Evolutionary conservation across 208 protist species (phyloP).

Genomic region (Leishmania major): DNA sequence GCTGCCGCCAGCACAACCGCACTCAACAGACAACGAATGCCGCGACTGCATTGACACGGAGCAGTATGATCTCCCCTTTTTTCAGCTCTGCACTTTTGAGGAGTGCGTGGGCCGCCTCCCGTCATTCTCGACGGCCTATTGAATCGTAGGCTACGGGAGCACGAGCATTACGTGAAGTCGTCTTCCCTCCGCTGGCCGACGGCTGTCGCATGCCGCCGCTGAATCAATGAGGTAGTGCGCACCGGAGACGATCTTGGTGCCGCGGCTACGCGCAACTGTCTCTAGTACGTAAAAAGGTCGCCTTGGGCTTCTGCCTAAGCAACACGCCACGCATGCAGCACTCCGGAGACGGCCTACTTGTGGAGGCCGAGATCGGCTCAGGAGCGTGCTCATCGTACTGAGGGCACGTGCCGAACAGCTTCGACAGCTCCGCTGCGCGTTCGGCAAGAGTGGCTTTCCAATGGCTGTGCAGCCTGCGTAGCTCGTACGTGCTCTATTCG

Average conservation of each 20-base stretch:
- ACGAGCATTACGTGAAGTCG: neutral
- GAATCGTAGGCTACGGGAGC: neutral
- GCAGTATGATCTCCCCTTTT: neutral
- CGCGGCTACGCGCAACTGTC: constrained; percentile 11
- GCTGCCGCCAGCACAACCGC: neutral
- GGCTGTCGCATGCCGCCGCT: neutral
- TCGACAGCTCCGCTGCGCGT: neutral
- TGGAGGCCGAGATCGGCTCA: neutral
- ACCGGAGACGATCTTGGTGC: constrained; percentile 14
- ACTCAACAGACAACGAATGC: neutral
- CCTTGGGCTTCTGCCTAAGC: neutral
- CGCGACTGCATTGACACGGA: neutral
- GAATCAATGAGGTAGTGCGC: constrained; percentile 9
- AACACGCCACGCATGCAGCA: neutral
- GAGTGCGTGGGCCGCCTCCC: neutral
- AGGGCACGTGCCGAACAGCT: neutral
- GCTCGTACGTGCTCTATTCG: constrained; percentile 2
- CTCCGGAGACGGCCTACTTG: neutral
- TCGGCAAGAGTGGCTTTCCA: neutral
- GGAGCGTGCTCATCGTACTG: neutral
- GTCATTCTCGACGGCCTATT: neutral
- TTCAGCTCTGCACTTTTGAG: neutral
- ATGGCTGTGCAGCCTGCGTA: neutral
- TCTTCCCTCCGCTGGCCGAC: neutral
- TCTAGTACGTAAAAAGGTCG: constrained; percentile 1